Evolutionary conservation across 495 filamentous ascomycete genomes (phyloP).

Genomic region (Neurospora africana): DNA sequence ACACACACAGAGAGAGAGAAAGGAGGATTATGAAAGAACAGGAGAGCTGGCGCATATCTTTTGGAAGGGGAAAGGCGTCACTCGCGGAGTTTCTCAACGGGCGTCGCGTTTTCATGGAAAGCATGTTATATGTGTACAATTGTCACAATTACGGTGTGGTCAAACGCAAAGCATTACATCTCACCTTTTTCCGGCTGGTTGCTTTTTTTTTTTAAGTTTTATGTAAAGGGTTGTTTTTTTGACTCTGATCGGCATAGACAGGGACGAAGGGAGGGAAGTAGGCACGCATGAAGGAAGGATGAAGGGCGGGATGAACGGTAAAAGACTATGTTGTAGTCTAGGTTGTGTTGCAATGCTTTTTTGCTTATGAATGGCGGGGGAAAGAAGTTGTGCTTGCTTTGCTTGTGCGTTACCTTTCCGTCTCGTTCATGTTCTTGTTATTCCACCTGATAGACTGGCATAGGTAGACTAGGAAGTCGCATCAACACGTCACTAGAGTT

Average conservation of each 20-base stretch:
- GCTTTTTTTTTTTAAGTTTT: conserved; percentile 17
- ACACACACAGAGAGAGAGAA: background rate
- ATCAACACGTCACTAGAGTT: background rate
- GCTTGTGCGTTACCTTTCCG: background rate
- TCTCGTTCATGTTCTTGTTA: background rate
- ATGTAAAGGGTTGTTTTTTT: background rate
- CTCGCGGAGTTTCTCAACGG: background rate
- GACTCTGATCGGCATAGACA: background rate
- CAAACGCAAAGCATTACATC: background rate
- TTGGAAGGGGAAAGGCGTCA: background rate
- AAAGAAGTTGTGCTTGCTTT: background rate
- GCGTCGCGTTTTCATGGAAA: conserved; percentile 12
- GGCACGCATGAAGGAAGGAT: background rate
- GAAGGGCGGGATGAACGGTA: conserved; percentile 27
- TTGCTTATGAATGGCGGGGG: background rate
- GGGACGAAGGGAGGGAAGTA: background rate
- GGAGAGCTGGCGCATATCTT: background rate
- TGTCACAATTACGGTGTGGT: conserved; percentile 21
- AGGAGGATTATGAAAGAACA: background rate
- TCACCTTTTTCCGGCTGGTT: conserved; percentile 14
- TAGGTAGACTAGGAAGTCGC: background rate
- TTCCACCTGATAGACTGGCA: background rate
- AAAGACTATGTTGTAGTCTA: conserved; percentile 38
- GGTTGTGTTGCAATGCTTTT: conserved; percentile 22
- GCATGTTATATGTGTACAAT: conserved; percentile 30